Conservation (phyloP, 2,329 filamentous ascomycete species). For the Teratosphaeriaceae sp. region DNA sequence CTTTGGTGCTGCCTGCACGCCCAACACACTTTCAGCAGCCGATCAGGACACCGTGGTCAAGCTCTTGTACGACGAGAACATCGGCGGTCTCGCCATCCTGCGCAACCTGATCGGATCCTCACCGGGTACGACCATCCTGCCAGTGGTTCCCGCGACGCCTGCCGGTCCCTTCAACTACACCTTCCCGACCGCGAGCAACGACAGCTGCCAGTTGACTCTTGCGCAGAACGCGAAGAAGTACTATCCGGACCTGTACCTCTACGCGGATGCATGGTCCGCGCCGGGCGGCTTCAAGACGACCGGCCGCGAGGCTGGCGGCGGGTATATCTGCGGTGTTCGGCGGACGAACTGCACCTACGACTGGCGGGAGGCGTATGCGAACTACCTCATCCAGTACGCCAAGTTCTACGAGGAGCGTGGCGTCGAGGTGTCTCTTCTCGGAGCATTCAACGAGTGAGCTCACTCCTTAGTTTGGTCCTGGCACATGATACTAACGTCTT, state of each 20-base stretch:
- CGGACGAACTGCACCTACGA: slow-evolving; percentile 17
- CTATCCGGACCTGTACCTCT: slow-evolving; percentile 17
- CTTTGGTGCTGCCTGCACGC: slow-evolving; percentile 16
- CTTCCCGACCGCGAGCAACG: slow-evolving; percentile 7
- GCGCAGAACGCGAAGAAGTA: slow-evolving; percentile 15
- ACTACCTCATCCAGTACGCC: slow-evolving; percentile 44
- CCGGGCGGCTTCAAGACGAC: slow-evolving; percentile 18
- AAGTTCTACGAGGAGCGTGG: slow-evolving; percentile 40
- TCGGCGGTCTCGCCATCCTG: slow-evolving; percentile 16
- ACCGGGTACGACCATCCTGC: slow-evolving; percentile 13
- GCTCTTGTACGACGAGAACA: slow-evolving; percentile 17
- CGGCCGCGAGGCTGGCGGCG: slow-evolving; percentile 13
- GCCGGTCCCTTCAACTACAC: slow-evolving; percentile 14
- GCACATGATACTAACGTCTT: background rate
- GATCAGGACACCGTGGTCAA: slow-evolving; percentile 14
- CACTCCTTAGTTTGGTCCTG: background rate
- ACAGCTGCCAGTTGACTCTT: slow-evolving; percentile 15
- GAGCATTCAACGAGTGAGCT: slow-evolving; percentile 14
- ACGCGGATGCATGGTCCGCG: slow-evolving; percentile 21
- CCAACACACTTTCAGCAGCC: slow-evolving; percentile 8
- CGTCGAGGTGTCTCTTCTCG: slow-evolving; percentile 31
- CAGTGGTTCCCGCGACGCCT: slow-evolving; percentile 13
- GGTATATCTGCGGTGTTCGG: slow-evolving; percentile 17
- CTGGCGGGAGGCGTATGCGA: slow-evolving; percentile 44
- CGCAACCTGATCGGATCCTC: slow-evolving; percentile 20